Conservation (phyloP, 1,139 yeast species). For the Yamadazyma sp. region DNA sequence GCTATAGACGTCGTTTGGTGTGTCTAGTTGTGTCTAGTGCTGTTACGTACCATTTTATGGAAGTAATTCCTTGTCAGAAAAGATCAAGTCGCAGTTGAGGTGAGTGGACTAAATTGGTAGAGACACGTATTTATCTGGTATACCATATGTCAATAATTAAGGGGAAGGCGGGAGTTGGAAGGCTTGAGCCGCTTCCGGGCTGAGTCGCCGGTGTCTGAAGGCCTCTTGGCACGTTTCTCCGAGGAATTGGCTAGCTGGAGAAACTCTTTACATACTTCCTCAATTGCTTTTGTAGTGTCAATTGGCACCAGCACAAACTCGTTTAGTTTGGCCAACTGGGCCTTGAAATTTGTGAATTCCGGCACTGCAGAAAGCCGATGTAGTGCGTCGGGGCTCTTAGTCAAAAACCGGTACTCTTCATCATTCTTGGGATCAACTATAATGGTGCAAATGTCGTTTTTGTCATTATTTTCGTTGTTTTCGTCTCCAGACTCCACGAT, state of each 20-base stretch:
- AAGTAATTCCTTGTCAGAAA: neutral
- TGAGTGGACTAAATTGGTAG: neutral
- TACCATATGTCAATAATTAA: conserved; percentile 2
- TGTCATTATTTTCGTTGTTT: neutral
- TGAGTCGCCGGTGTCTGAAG: conserved; percentile 1
- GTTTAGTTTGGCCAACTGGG: neutral
- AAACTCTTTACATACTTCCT: neutral
- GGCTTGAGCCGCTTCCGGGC: conserved; percentile 2
- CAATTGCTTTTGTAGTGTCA: neutral
- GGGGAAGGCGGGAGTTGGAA: neutral
- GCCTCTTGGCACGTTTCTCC: neutral
- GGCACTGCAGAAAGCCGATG: neutral
- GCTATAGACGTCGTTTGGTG: no score
- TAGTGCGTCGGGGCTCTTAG: neutral
- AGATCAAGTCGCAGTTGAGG: neutral
- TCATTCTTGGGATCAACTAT: no score
- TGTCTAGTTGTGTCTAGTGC: neutral
- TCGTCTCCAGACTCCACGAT: conserved; percentile 1
- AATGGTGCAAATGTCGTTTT: no score
- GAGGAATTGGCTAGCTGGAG: neutral
- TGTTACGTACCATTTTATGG: conserved; percentile 1
- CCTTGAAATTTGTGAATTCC: neutral
- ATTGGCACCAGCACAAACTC: neutral
- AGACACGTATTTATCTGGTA: neutral
- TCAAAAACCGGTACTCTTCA: neutral